Percentiles rank a stretch among this genome's conserved stretches.
Evolutionary conservation across 768 basidiomycete species (phyloP).

Genomic region (Phlegmacium glaucopus): DNA sequence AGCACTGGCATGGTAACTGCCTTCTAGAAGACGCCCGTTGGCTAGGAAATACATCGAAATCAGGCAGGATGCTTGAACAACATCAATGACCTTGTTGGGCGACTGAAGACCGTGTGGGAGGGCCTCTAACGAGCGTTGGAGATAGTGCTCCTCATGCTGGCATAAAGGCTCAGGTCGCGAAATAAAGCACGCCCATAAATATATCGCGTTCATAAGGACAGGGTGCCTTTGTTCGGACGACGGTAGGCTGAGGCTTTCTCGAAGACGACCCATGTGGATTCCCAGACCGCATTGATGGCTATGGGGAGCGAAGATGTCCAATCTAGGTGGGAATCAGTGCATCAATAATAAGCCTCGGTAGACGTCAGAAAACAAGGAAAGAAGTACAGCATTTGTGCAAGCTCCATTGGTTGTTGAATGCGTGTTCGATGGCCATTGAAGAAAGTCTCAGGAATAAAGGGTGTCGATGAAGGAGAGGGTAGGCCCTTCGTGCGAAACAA

Average conservation of each 20-base stretch:
- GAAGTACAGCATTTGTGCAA: constrained; percentile 65
- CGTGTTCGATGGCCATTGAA: constrained; percentile 50
- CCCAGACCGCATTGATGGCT: constrained; percentile 73
- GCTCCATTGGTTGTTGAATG: constrained; percentile 51
- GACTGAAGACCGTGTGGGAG: constrained; percentile 61
- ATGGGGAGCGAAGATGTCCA: constrained; percentile 75
- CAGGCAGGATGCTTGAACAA: constrained; percentile 74
- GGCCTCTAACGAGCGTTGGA: constrained; percentile 57
- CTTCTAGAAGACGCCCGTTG: constrained; percentile 75
- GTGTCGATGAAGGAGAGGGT: constrained; percentile 50
- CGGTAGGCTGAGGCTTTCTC: constrained; percentile 55
- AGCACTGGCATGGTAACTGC: constrained; percentile 71
- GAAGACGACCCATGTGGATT: constrained; percentile 61
- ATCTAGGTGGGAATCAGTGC: constrained; percentile 32
- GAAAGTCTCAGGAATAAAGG: constrained; percentile 42
- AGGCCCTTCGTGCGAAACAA: constrained; percentile 27
- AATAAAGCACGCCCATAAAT: constrained; percentile 80
- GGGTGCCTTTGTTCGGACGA: constrained; percentile 66
- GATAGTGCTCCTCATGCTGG: constrained; percentile 72
- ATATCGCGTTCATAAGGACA: constrained; percentile 75
- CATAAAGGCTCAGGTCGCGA: constrained; percentile 68
- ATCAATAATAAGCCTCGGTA: constrained; percentile 12
- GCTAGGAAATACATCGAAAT: constrained; percentile 74
- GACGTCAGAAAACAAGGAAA: constrained; percentile 1
- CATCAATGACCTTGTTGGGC: constrained; percentile 56